Evolutionary conservation across 2,329 filamentous ascomycete species (phyloP).

Genomic region (Fusarium euwallaceae): DNA sequence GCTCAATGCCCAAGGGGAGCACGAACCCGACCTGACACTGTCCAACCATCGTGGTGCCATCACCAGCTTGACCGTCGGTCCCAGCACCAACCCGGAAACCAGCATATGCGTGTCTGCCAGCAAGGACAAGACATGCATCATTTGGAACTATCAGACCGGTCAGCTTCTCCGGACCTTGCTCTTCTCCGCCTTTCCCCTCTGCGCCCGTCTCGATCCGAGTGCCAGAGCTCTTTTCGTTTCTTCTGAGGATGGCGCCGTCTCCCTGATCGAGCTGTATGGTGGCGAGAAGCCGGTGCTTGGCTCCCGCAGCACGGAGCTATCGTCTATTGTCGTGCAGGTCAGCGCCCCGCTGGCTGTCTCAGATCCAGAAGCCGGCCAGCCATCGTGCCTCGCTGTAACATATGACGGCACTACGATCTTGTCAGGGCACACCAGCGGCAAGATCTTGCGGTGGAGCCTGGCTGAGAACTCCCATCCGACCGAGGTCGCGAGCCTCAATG

Average conservation of each 20-base stretch:
- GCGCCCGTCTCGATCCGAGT: constrained; percentile 82
- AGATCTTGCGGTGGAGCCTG: constrained; percentile 85
- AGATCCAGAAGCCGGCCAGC: constrained; percentile 73
- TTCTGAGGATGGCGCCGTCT: constrained; percentile 84
- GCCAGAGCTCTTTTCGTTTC: constrained; percentile 86
- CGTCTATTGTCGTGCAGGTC: constrained; percentile 69
- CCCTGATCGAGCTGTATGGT: constrained; percentile 79
- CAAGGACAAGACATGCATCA: constrained; percentile 87
- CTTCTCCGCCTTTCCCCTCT: constrained; percentile 79
- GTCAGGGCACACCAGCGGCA: constrained; percentile 85
- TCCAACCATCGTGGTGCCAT: constrained; percentile 82
- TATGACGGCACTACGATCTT: constrained; percentile 86
- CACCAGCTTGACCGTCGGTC: constrained; percentile 73
- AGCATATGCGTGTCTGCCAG: constrained; percentile 89
- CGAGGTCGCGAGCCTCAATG: constrained; percentile 79
- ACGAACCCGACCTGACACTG: constrained; percentile 81
- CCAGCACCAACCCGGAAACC: constrained; percentile 75
- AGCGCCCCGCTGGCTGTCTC: constrained; percentile 67
- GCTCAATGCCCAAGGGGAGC: constrained; percentile 65
- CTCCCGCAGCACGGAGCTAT: constrained; percentile 63
- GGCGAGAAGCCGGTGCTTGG: constrained; percentile 68
- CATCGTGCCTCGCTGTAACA: constrained; percentile 77
- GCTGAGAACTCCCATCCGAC: constrained; percentile 76
- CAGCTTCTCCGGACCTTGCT: constrained; percentile 84
- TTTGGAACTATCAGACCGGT: constrained; percentile 92